Percentiles rank a stretch among this genome's conserved stretches.
Conservation (phyloP, 1,139 yeast species). For the Petasospora rhodanensis region DNA sequence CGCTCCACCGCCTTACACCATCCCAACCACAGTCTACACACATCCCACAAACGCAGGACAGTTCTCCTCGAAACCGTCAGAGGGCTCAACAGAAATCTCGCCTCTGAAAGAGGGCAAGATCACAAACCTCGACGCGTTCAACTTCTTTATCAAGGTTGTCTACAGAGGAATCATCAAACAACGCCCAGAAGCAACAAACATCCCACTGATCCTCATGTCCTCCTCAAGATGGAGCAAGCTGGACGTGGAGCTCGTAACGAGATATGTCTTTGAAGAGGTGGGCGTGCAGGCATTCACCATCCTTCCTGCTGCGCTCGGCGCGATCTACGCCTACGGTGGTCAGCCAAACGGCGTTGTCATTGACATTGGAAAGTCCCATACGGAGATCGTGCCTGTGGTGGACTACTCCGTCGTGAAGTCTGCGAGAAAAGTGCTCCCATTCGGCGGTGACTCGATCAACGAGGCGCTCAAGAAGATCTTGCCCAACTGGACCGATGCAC, state of each 20-base stretch:
- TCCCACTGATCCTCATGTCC: conserved; percentile 60
- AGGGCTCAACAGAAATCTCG: conserved; percentile 41
- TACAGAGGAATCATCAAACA: conserved; percentile 51
- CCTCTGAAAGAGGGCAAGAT: conserved; percentile 68
- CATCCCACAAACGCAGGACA: conserved; percentile 39
- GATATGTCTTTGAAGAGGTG: conserved; percentile 69
- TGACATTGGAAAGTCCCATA: conserved; percentile 72
- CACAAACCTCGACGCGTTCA: conserved; percentile 64
- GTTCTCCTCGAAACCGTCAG: conserved; percentile 35
- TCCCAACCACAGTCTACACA: conserved; percentile 72
- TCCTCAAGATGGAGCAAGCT: conserved; percentile 65
- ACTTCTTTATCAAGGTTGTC: conserved; percentile 58
- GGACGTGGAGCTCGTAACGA: conserved; percentile 65
- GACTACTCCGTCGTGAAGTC: conserved; percentile 60
- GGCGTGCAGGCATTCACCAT: conserved; percentile 72
- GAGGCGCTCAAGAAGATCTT: conserved; percentile 44
- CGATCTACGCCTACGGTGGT: conserved; percentile 71
- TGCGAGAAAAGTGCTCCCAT: conserved; percentile 45
- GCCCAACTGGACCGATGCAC: conserved; percentile 53
- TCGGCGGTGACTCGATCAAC: conserved; percentile 67
- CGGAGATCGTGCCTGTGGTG: conserved; percentile 74
- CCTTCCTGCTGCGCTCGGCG: conserved; percentile 63
- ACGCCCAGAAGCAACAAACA: conserved; percentile 42
- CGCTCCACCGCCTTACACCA: conserved; percentile 67
- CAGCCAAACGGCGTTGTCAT: conserved; percentile 61